Evolutionary conservation across 2,329 filamentous ascomycete genomes (phyloP), one percentile per base, ranked within the genome.

Genomic region (Colletotrichum graminicola): DNA sequence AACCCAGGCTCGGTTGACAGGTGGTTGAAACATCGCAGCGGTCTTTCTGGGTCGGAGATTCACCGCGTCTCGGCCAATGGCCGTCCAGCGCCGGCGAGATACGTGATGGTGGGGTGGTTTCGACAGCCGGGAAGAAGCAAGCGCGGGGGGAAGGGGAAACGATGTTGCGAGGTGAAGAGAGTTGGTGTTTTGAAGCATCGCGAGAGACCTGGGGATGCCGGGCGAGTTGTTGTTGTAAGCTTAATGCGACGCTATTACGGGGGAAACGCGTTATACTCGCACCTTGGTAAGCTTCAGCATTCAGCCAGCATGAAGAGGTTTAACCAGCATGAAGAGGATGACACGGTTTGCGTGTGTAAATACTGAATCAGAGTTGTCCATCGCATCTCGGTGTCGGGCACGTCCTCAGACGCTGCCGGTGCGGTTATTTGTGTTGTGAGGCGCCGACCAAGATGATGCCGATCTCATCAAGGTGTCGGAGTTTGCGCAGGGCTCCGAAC

Each of bases 21-120:
- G 62, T 26, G 11, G 65, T 69, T 68, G 69, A 72, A 72, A 64
- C 69, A 62, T 54, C 18, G 36, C 11, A 47, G 18, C 43, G 18
- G 41, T 59, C 43, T 60, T 23, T 62, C 32, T 56, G 54, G 43
- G 54, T 60, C 36, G 59, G 59, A 62, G 54, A 29, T 23, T 54
- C 39, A 12, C 36, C 34, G 5, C 16, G 26, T 18, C 52, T 45
- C 23, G 36, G 23, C 34, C 32, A 36, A 39, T 54, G 45, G 12
- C 67, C 57, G 66, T 47, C 47, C 36, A 6, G 36, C 45, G 52
- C 47, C 26, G 39, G 47, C n/a, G 39, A 60, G 49, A 47, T 64
- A 60, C 55, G 54, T 64, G 39, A 56, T 21, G 56, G 34, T 23
- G n/a, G 39, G 18, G 2, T 47, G 5, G 18, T n/a, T 59, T 21